Percentiles rank a stretch among this genome's conserved stretches.
phyloP scores from a whole-genome alignment of 179 eudicot genomes.

The Sideroxylon spinosum region DNA sequence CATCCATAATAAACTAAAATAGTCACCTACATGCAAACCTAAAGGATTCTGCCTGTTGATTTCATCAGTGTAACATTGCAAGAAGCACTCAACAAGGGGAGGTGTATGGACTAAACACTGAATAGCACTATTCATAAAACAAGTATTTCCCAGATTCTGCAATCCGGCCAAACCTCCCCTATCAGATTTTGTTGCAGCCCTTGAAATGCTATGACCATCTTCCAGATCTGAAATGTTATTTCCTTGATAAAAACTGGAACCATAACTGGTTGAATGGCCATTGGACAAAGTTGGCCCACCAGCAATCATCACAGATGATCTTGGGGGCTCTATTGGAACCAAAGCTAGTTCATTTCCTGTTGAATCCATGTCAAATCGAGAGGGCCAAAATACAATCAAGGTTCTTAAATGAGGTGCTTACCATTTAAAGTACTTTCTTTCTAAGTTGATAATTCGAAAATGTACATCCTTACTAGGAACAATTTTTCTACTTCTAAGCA shows the following conservation, averaged over 20 bases:
- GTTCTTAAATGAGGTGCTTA: not conserved
- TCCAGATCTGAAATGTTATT: slow-evolving; percentile 37
- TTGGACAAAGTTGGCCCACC: slow-evolving; percentile 89
- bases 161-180: slow-evolving; percentile 88
- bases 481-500: not conserved
- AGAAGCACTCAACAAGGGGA: slow-evolving; percentile 74
- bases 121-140: slow-evolving; percentile 96
- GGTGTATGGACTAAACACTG: slow-evolving; percentile 96
- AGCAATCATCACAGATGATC: slow-evolving; percentile 82
- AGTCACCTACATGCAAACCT: slow-evolving; percentile 72
- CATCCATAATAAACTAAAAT: slow-evolving; percentile 3
- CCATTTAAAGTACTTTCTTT: not conserved
- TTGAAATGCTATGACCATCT: slow-evolving; percentile 42
- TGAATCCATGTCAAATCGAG: slow-evolving; percentile 44
- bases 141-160: slow-evolving; percentile 93
- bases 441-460: not conserved
- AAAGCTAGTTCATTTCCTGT: slow-evolving; percentile 73
- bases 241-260: slow-evolving; percentile 35
- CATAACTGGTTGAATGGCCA: slow-evolving; percentile 53
- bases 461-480: not conserved
- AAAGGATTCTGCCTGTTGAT: slow-evolving; percentile 87
- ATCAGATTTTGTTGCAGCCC: slow-evolving; percentile 40
- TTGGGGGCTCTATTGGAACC: slow-evolving; percentile 79
- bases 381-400: slow-evolving; percentile 17
- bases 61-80: slow-evolving; percentile 70